phyloP scores from a whole-genome alignment of 2,329 filamentous ascomycete genomes.

The Fusarium neocosmosporiellum region DNA sequence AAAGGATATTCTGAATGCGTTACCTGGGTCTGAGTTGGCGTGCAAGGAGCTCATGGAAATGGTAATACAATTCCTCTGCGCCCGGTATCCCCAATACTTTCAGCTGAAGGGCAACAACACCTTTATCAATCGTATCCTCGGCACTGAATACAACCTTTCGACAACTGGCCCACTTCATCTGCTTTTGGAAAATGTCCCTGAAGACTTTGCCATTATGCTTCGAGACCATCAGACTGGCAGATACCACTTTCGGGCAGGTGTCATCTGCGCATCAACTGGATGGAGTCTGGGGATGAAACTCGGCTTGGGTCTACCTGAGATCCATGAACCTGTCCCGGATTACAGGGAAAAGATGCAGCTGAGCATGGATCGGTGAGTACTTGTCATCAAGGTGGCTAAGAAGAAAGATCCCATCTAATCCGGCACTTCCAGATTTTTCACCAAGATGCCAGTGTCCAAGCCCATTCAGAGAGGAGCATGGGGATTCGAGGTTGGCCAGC shows the following conservation, averaged over 20 bases:
- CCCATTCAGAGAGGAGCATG: constrained; percentile 87
- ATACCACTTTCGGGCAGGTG: constrained; percentile 79
- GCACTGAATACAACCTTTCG: constrained; percentile 68
- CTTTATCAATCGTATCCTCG: constrained; percentile 76
- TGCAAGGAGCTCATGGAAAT: constrained; percentile 91
- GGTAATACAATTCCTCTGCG: constrained; percentile 79
- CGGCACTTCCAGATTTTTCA: constrained; percentile 70
- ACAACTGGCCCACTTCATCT: constrained; percentile 73
- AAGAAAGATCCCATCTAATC: too few species aligned
- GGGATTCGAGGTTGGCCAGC: constrained; percentile 80
- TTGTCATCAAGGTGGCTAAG: fast-evolving
- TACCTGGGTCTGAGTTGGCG: constrained; percentile 80
- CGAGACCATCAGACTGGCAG: constrained; percentile 76
- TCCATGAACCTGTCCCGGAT: constrained; percentile 80
- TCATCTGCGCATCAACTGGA: constrained; percentile 82
- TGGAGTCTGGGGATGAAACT: constrained; percentile 83
- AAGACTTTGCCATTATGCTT: constrained; percentile 83
- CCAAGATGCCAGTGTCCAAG: constrained; percentile 77
- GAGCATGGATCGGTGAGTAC: constrained; percentile 81
- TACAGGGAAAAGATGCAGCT: constrained; percentile 89
- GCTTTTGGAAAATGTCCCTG: constrained; percentile 80
- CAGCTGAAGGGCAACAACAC: constrained; percentile 63
- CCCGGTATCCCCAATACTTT: constrained; percentile 82
- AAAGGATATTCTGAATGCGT: constrained; percentile 69
- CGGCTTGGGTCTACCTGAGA: constrained; percentile 74